Percentiles rank a stretch among this genome's conserved stretches.
Evolutionary conservation across 148 eudicot genomes (phyloP).

Genomic region (Pharnaceum exiguum): DNA sequence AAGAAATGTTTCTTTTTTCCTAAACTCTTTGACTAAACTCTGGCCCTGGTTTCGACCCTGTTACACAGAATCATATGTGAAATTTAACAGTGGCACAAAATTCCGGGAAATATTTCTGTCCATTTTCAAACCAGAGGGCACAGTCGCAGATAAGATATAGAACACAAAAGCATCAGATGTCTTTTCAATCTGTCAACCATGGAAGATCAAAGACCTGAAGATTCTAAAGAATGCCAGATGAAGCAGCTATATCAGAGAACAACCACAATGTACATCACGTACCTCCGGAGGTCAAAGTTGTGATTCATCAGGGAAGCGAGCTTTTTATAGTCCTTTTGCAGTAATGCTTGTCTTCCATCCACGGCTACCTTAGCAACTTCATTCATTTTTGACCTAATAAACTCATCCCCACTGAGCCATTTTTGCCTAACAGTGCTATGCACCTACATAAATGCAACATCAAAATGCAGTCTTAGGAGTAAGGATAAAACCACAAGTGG

Average conservation of each 20-base stretch:
- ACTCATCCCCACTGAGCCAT: slow-evolving; percentile 85
- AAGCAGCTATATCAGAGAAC: neutral
- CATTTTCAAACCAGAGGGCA: neutral
- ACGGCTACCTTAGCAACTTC: slow-evolving; percentile 70
- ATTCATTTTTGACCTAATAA: slow-evolving; percentile 57
- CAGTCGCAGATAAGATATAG: neutral
- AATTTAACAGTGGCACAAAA: too few relatives aligned
- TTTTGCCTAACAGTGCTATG: slow-evolving; percentile 79
- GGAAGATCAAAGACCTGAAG: neutral
- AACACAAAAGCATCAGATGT: neutral
- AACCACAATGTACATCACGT: neutral
- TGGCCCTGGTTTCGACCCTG: neutral
- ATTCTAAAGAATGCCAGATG: neutral
- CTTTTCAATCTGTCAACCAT: neutral
- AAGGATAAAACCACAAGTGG: neutral
- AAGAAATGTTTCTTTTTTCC: too few relatives aligned
- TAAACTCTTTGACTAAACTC: too few relatives aligned
- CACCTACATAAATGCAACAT: slow-evolving; percentile 37
- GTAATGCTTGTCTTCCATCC: slow-evolving; percentile 64
- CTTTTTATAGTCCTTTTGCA: slow-evolving; percentile 53
- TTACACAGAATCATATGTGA: too few relatives aligned
- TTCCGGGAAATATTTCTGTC: too few relatives aligned
- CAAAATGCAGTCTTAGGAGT: neutral
- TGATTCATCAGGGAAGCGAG: slow-evolving; percentile 73
- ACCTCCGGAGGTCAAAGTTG: slow-evolving; percentile 83